Evolutionary conservation across 768 basidiomycete genomes (phyloP).

Genomic region (Fistulinella prunicolor): DNA sequence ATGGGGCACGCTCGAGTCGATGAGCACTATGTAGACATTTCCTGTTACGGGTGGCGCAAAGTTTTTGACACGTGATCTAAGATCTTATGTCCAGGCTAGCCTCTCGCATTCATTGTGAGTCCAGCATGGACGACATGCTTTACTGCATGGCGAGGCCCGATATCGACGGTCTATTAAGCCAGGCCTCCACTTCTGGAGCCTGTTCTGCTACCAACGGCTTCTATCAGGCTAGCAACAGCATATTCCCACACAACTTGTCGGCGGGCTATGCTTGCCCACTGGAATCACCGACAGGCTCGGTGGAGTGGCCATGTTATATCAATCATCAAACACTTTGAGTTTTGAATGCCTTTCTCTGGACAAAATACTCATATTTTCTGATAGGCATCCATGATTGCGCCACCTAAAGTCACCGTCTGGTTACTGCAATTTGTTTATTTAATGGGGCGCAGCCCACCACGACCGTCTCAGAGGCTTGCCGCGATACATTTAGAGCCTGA

Average conservation of each 20-base stretch:
- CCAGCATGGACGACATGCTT: no score
- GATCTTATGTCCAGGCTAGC: no score
- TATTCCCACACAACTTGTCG: no score
- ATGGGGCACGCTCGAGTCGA: no score
- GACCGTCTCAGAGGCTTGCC: background rate
- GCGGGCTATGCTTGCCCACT: no score
- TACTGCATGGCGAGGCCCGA: no score
- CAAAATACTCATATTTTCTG: background rate
- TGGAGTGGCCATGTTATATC: no score
- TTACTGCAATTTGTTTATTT: background rate
- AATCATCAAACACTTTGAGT: background rate
- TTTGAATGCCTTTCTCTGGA: conserved; percentile 1
- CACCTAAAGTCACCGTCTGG: background rate
- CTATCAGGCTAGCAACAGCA: no score
- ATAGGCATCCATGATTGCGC: background rate
- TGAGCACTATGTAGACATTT: background rate
- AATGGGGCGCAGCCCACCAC: background rate
- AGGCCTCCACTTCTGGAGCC: no score
- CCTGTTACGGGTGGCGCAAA: background rate
- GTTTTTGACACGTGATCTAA: conserved; percentile 10
- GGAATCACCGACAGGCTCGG: conserved; percentile 11
- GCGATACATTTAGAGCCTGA: background rate
- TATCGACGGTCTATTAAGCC: no score
- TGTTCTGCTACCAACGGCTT: no score
- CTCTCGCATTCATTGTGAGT: no score